A percentile compares a stretch with the other conserved stretches of the same genome.
phyloP scores from a whole-genome alignment of 257 asterid species.

The Anisodus acutangulus region DNA sequence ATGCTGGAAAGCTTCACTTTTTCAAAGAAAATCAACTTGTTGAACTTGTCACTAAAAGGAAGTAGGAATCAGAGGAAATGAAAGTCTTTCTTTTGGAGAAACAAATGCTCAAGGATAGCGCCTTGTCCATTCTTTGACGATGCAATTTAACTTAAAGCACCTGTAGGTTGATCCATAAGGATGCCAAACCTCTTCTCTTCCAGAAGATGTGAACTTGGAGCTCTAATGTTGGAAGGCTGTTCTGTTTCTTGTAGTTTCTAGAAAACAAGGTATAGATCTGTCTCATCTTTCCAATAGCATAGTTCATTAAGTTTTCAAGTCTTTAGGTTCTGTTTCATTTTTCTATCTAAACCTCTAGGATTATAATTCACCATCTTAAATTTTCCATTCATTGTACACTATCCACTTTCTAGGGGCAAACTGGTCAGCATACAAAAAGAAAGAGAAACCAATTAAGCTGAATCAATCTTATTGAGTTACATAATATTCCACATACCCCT shows the following conservation, averaged over 20 bases:
- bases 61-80: neutral
- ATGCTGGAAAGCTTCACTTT: neutral
- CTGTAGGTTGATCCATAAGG: neutral
- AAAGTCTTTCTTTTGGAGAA: neutral
- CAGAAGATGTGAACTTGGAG: neutral
- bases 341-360: neutral
- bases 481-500: neutral
- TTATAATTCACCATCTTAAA: neutral
- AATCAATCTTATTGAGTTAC: neutral
- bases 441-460: neutral
- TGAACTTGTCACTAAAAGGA: neutral
- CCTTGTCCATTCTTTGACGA: neutral
- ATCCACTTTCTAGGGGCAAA: neutral
- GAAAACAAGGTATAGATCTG: neutral
- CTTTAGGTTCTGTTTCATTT: neutral
- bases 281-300: conserved; percentile 10
- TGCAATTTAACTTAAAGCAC: conserved; percentile 10
- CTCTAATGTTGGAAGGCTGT: conserved; percentile 11
- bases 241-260: conserved; percentile 1
- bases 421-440: neutral
- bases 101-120: neutral
- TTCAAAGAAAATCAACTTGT: conserved; percentile 20
- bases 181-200: conserved; percentile 9
- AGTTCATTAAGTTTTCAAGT: neutral
- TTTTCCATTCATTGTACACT: neutral